Base-by-base conservation (phyloP, 225 moss, liverwort and hornwort species). In the Physcomitrellopsis africana region DNA sequence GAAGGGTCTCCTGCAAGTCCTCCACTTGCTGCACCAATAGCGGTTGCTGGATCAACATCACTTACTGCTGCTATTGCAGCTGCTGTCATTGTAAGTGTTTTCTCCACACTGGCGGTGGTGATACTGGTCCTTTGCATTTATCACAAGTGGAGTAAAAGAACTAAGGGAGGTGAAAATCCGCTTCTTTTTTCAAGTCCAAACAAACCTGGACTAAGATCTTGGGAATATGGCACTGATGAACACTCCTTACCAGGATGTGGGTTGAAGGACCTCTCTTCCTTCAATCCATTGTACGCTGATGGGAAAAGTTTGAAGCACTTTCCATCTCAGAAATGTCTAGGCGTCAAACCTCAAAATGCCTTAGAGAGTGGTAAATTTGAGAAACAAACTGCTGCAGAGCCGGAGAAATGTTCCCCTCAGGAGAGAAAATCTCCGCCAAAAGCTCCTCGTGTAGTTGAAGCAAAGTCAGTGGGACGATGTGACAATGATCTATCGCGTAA, bases 41-140 rank as follows among this genome's bases (percentile, higher is more conserved):
- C 51, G 49, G 79, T 55, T 54, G 75, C 24, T 44, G 63, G 63
- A 26, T 29, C 76, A 13, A 20, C 64, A 32, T 49, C 23, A 12
- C 22, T 63, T 32, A 19, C 71, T 9, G 73, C 73, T 47, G 43
- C 72, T 63, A 63, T 69, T 37, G 7, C 53, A 37, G 51, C 55
- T 84, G 80, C 76, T 3, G 80, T 84, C 64, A 1, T 84, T 3
- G 59, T 80, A 64, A 73, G 80, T 16, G 45, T 80, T 49, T 32
- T 76, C 32, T 63, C 68, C 57, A 80, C 77, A 51, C 83, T 84
- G 17, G 64, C 72, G n/a, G 76, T 84, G 56, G 80, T 73, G 42
- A 44, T 73, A 0, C 6, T 65, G 17, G 68, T 18, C 16, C 58
- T 73, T 13, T 84, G 63, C 43, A 61, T 80, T 19, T 84, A 76